Base-by-base conservation (phyloP, 2,329 filamentous ascomycete genomes). In the Pezicula radicicola region DNA sequence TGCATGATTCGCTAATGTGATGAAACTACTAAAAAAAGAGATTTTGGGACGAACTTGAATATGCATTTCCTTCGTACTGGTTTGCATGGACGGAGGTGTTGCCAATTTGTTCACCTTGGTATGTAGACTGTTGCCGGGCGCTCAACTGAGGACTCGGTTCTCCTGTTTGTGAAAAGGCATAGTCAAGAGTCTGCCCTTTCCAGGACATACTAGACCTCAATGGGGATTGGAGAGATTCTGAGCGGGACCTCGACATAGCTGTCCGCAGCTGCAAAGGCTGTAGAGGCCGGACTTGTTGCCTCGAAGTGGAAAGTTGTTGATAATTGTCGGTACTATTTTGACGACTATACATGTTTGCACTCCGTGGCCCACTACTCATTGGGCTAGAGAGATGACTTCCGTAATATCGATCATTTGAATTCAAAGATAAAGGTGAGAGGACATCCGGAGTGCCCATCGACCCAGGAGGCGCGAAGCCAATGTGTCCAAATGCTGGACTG, bases 401-500 rank as follows among this genome's bases (percentile, higher is more conserved):
- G 58, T 80, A 82, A 48, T 81, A 83, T 51, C 81, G 75, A 49
- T 84, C 80, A 49, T 68, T 75, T 0, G 79, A 74, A 19, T 76
- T 73, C 4, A 80, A 69, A 1, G 80, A 84, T 53, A 83, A 68
- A 3, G 82, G 80, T 2, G 82, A 84, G 44, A 83, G 70, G 15
- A 83, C 72, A 53, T 84, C 80, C 1, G 81, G 69, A 52, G 67
- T 75, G 58, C 71, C 72, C 67, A 83, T 75, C 15, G 72, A 70
- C 12, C 70, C 72, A 1, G 75, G 70, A 16, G 81, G 77, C 48
- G 79, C 79, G 63, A 89, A 89, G 2, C 81, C 81, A 59, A 89
- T 83, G 57, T 77, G 77, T 9, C 84, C 82, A 68, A 89, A 87
- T 0, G 81, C 81, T 25, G 86, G 84, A 56, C 80, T 88, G 25